A percentile compares a stretch with the other conserved stretches of the same genome.
Evolutionary conservation across 495 filamentous ascomycete genomes (phyloP).

Genomic region (Aspergillus steynii): DNA sequence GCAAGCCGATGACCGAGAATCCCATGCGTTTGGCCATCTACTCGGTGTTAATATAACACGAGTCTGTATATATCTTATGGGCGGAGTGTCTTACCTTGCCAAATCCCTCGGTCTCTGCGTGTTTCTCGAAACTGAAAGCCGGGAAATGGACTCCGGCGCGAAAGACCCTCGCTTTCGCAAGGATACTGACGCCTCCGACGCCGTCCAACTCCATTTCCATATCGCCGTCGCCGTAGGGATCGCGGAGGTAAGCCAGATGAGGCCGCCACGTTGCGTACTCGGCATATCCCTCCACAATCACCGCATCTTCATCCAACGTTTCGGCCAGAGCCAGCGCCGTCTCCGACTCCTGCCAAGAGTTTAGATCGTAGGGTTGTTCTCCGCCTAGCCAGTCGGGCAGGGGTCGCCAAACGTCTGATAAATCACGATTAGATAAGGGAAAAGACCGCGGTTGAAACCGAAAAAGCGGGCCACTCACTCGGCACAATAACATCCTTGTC

Average conservation of each 20-base stretch:
- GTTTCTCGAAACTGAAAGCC: constrained; percentile 97
- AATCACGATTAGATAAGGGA: constrained; percentile 12
- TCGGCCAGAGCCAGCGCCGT: constrained; percentile 93
- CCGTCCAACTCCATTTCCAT: constrained; percentile 99
- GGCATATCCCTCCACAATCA: constrained; percentile 98
- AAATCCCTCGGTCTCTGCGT: constrained; percentile 98
- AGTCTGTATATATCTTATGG: neutral
- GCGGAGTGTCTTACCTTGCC: constrained; percentile 71
- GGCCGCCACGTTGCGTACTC: constrained; percentile 99
- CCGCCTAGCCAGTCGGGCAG: constrained; percentile 98
- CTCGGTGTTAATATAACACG: constrained; percentile 30
- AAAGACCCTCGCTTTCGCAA: constrained; percentile 95
- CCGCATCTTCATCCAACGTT: constrained; percentile 95
- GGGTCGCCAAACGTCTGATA: constrained; percentile 93
- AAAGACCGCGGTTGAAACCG: constrained; percentile 1
- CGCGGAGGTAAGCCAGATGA: constrained; percentile 93
- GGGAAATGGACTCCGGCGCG: constrained; percentile 95
- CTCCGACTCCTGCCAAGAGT: constrained; percentile 99
- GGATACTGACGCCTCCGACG: constrained; percentile 94
- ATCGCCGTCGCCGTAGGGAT: constrained; percentile 96
- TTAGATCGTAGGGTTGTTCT: constrained; percentile 98
- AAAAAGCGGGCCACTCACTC: constrained; percentile 63
- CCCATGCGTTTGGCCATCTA: constrained; percentile 97
- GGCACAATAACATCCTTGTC: constrained; percentile 99
- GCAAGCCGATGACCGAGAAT: constrained; percentile 94